Base-by-base conservation (phyloP, 805 yeast genomes). In the Candida ortonii region DNA sequence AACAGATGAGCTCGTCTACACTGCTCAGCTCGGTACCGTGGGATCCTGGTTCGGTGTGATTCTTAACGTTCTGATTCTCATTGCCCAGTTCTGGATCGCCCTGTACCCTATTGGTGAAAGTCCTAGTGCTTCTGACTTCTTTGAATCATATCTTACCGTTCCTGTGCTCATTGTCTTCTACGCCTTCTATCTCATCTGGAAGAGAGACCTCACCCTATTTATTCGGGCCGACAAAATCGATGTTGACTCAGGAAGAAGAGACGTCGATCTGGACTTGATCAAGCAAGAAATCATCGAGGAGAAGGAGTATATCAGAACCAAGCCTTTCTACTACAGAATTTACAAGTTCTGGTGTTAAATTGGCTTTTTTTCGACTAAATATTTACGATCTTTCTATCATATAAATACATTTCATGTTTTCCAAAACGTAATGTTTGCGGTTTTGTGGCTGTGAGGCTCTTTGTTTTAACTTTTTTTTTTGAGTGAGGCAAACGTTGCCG, bases 41-140 rank as follows among this genome's bases (percentile, higher is more conserved):
- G 93, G 93, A 30, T 78, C 94, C 1, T 53, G 52, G 39, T 70
- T 69, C 50, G 93, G 90, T 30, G 52, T 73, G 11, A 44, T 62
- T 23, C 60, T 86, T 54, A 76, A 78, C 52, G 25, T 71, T 25
- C 57, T 80, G 36, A 78, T 84, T 38, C 66, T 86, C 34, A 63
- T 73, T 38, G 83, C 87, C 16, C 89, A 83, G 61, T 83, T 85
- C 64, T 85, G 89, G 85, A 69, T 81, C 33, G 89, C 90, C 5
- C 62, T 81, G 23, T 84, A 67, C 68, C 94, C 95, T 33, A 53
- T 77, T 33, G 78, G 77, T 13, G 64, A 38, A 7, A 25, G 58
- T 11, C 74, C 80, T 26, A 64, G 59, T 51, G 80, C 84, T 4
- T 39, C 52, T 19, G 61, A 53, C 16, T 84, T 84, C 67, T 84